Percentiles rank a stretch among this genome's conserved stretches.
phyloP scores from a whole-genome alignment of 179 eudicot genomes.

The Spinacia oleracea region DNA sequence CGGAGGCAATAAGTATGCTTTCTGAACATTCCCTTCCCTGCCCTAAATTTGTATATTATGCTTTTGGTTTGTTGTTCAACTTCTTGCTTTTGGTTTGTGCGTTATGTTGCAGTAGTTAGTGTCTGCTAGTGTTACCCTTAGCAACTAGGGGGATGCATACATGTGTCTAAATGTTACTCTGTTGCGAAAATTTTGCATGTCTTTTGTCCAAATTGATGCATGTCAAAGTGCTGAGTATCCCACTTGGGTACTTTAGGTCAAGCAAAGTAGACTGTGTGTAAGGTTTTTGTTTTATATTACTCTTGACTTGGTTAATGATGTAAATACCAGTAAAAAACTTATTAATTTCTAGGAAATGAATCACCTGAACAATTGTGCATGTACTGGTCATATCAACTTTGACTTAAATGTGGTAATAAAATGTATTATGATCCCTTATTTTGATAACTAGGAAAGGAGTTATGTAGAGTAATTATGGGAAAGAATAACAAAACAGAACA shows the following conservation, averaged over 20 bases:
- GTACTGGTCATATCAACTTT: background rate
- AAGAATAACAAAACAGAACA: background rate
- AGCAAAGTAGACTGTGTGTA: background rate
- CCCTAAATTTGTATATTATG: background rate
- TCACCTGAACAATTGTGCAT: background rate
- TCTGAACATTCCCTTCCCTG: background rate
- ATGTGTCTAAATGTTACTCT: background rate
- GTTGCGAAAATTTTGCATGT: background rate
- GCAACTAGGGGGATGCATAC: background rate
- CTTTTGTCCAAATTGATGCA: background rate
- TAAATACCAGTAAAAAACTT: background rate
- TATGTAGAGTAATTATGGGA: background rate
- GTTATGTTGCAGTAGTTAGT: background rate
- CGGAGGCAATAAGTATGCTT: constrained; percentile 84
- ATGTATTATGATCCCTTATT: background rate
- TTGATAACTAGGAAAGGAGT: background rate
- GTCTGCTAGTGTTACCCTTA: background rate
- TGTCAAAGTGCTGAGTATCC: background rate
- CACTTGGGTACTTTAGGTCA: background rate
- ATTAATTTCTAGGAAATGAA: background rate
- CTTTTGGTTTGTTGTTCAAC: background rate
- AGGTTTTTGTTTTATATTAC: background rate
- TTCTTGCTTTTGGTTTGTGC: background rate
- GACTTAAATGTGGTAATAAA: background rate
- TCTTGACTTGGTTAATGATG: background rate